Percentiles rank a stretch among this genome's conserved stretches.
Evolutionary conservation across 306 rosid species (phyloP).

Genomic region (Citrullus amarus): DNA sequence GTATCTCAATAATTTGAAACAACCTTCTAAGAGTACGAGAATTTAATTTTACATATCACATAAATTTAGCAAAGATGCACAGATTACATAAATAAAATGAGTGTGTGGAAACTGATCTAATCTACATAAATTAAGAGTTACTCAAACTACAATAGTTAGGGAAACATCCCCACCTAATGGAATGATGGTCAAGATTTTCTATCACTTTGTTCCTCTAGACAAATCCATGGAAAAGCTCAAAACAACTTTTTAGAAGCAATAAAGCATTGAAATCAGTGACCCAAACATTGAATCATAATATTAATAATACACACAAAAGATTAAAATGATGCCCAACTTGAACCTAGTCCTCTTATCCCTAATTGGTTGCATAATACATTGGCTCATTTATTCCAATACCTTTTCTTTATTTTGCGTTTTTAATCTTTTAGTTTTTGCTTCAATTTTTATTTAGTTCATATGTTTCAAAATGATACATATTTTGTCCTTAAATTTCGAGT

Average conservation of each 20-base stretch:
- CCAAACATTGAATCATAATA: neutral
- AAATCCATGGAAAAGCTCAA: neutral
- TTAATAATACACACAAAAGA: neutral
- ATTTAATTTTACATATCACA: too few relatives aligned
- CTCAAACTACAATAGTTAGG: neutral
- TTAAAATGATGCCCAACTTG: neutral
- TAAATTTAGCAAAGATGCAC: too few relatives aligned
- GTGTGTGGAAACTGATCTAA: neutral
- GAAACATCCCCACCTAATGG: neutral
- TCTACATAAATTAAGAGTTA: neutral
- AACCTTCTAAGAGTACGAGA: too few relatives aligned
- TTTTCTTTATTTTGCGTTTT: too few relatives aligned
- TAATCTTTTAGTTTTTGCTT: too few relatives aligned
- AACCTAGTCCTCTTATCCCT: neutral
- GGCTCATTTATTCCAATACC: too few relatives aligned
- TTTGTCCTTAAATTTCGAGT: too few relatives aligned
- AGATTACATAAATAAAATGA: neutral
- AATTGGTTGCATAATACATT: neutral
- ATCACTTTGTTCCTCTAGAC: neutral
- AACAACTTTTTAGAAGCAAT: conserved; percentile 6
- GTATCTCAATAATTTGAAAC: neutral
- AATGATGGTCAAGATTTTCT: neutral
- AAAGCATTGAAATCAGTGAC: neutral
- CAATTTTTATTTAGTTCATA: too few relatives aligned
- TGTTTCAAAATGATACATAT: too few relatives aligned